These are phyloP conservation scores for Pichia cephalocereana DNA, from an alignment of 805 yeast species.

Conservation along the genomic window DNA sequence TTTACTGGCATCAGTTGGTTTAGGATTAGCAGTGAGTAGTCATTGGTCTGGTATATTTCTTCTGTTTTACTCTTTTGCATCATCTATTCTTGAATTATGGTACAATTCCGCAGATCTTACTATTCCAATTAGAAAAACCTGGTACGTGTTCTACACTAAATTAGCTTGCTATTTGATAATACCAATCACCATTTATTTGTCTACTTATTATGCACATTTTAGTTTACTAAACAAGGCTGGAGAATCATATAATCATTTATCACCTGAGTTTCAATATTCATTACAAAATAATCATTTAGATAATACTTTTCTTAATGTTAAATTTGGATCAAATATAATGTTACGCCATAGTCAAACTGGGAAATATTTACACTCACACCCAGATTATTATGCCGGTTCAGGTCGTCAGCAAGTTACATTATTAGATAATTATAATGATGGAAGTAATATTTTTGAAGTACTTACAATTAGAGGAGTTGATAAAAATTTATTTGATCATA, in stretches of 20 bases:
- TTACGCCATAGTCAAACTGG: conserved; percentile 68
- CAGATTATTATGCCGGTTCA: conserved; percentile 41
- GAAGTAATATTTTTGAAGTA: conserved; percentile 66
- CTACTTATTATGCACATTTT: conserved; percentile 52
- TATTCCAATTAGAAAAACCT: conserved; percentile 31
- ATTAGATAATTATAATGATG: conserved; percentile 49
- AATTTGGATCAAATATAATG: conserved; percentile 63
- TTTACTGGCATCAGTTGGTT: conserved; percentile 36
- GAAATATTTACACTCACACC: conserved; percentile 75
- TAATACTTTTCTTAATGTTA: conserved; percentile 51
- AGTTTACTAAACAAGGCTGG: conserved; percentile 39
- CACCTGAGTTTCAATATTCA: conserved; percentile 59
- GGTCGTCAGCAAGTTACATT: conserved; percentile 74
- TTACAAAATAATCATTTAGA: conserved; percentile 34
- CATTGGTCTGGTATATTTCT: conserved; percentile 62
- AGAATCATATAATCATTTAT: conserved; percentile 51
- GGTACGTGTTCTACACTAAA: conserved; percentile 32
- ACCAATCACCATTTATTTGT: conserved; percentile 51
- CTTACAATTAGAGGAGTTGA: conserved; percentile 34
- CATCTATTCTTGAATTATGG: conserved; percentile 47
- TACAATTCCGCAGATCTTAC: conserved; percentile 56
- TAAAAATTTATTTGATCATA: conserved; percentile 29
- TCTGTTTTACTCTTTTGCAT: conserved; percentile 22
- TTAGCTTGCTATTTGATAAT: conserved; percentile 35
- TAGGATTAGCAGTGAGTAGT: conserved; percentile 51